Evolutionary conservation across 495 filamentous ascomycete species (phyloP).

Genomic region (Hyaloscypha hepaticicola): DNA sequence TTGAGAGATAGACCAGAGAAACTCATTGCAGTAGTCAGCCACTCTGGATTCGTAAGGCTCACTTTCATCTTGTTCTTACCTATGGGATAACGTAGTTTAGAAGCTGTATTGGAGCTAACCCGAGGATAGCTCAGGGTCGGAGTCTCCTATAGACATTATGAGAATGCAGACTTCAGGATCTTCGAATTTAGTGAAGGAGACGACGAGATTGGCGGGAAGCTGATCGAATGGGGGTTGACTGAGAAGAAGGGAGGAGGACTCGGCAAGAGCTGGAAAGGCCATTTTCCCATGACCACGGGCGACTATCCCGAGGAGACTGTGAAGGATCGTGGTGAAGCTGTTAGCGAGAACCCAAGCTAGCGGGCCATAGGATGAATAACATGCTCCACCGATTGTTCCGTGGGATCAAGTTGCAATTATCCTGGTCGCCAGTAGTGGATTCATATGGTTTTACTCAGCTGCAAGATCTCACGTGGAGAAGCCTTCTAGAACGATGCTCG

Average conservation of each 20-base stretch:
- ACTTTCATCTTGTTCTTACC: too few relatives aligned
- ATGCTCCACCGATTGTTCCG: neutral
- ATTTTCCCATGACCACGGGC: conserved; percentile 10
- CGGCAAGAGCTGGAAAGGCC: conserved; percentile 19
- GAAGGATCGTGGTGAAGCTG: conserved; percentile 16
- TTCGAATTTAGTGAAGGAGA: conserved; percentile 51
- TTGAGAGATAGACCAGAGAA: conserved; percentile 55
- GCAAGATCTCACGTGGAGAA: neutral
- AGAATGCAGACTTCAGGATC: conserved; percentile 61
- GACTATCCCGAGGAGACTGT: conserved; percentile 19
- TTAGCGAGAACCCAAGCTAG: conserved; percentile 20
- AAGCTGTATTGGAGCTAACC: too few relatives aligned
- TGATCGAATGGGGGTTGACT: conserved; percentile 46
- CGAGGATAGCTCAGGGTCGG: neutral
- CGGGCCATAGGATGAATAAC: neutral
- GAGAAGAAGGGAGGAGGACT: conserved; percentile 31
- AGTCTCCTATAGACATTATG: conserved; percentile 42
- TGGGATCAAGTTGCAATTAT: neutral
- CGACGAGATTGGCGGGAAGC: conserved; percentile 33
- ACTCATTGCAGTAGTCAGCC: conserved; percentile 58
- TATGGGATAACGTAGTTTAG: too few relatives aligned
- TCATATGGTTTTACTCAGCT: neutral
- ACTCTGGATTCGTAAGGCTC: conserved; percentile 55
- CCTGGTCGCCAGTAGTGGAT: neutral
- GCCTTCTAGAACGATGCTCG: neutral